Evolutionary conservation across 805 yeast genomes (phyloP).

Genomic region (Dipodascopsis tothii): DNA sequence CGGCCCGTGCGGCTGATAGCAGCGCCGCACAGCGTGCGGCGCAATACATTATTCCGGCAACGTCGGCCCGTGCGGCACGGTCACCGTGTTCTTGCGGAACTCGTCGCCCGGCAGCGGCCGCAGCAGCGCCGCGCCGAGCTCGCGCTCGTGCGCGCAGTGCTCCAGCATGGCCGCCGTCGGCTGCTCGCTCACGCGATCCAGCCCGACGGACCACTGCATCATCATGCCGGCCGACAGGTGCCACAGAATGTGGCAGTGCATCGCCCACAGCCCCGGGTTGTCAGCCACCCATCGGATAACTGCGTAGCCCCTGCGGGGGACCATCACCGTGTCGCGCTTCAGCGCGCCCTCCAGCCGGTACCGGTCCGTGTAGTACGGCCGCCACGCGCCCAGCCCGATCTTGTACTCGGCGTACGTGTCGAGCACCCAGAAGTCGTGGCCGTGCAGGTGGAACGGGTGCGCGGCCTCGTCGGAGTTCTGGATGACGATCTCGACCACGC

Average conservation of each 20-base stretch:
- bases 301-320: constrained; percentile 74
- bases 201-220: constrained; percentile 46
- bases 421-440: constrained; percentile 61
- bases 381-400: constrained; percentile 11
- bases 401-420: constrained; percentile 37
- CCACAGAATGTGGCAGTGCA: constrained; percentile 99
- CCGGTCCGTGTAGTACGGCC: constrained; percentile 25
- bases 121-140: constrained; percentile 38
- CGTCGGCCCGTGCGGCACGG: neutral
- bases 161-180: constrained; percentile 6
- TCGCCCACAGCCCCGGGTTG: constrained; percentile 96
- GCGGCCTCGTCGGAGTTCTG: constrained; percentile 75
- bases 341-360: constrained; percentile 59
- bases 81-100: constrained; percentile 6
- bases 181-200: constrained; percentile 35
- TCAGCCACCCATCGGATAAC: constrained; percentile 82
- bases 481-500: constrained; percentile 65
- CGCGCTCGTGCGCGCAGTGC: constrained; percentile 12
- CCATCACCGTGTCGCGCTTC: constrained; percentile 73
- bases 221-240: constrained; percentile 92
- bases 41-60: no score
- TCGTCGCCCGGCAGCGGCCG: constrained; percentile 54
- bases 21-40: no score
- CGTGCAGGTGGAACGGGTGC: constrained; percentile 75
- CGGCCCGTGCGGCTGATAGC: no score